Conservation (phyloP, 129 eudicot genomes). For the Rutidosis leptorrhynchoides region DNA sequence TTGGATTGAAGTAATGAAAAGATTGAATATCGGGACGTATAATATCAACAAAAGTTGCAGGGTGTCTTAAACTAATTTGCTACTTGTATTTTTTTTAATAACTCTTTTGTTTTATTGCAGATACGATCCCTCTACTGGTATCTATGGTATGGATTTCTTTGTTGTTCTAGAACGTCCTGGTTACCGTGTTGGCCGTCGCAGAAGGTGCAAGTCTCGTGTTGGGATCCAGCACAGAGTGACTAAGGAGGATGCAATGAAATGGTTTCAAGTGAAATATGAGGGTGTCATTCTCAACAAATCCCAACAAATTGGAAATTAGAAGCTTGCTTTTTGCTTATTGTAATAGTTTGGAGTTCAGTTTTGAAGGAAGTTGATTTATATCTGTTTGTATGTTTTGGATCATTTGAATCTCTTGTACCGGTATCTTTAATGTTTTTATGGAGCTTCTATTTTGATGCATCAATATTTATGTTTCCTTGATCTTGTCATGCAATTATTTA, state of each 20-base stretch:
- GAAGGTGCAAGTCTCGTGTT: constrained; percentile 37
- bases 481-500: neutral
- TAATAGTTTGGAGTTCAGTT: constrained; percentile 1
- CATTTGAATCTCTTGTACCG: neutral
- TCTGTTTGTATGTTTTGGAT: neutral
- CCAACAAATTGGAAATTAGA: constrained; percentile 35
- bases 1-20: neutral
- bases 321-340: neutral
- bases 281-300: constrained; percentile 48
- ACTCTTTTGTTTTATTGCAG: constrained; percentile 4
- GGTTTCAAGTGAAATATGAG: constrained; percentile 49
- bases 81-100: neutral
- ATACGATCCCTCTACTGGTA: constrained; percentile 47
- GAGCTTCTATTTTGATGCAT: neutral
- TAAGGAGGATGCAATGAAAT: constrained; percentile 45
- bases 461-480: neutral
- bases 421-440: neutral
- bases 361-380: neutral
- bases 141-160: constrained; percentile 48
- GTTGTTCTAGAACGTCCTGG: constrained; percentile 48
- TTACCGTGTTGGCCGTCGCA: constrained; percentile 35
- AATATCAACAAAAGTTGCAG: neutral
- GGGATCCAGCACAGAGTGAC: constrained; percentile 37
- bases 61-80: too few species aligned
- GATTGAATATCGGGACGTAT: neutral